Base-by-base conservation (phyloP, 2,329 filamentous ascomycete species). In the Nothophaeocryptopus gaeumannii region DNA sequence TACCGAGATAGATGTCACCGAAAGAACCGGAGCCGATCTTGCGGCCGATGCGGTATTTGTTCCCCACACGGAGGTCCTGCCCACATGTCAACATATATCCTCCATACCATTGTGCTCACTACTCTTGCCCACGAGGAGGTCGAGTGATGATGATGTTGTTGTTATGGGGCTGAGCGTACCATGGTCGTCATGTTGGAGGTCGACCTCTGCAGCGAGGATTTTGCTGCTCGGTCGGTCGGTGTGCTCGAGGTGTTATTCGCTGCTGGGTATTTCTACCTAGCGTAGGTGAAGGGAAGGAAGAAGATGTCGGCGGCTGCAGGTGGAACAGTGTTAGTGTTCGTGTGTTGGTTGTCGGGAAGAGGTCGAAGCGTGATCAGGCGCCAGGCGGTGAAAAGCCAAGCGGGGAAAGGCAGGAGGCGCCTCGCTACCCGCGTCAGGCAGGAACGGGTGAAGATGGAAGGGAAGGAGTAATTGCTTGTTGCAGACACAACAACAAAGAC, bases 21-120 rank as follows among this genome's bases (percentile, higher is more conserved):
- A 99, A 99, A 68, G 86, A 91, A 63, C 93, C 93, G 63, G 90
- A 96, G 64, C 93, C 93, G 68, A 99, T 99, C 82, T 99, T 99
- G 67, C 93, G 89, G 72, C 93, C 93, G 74, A 99, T 97, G 66
- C 93, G 90, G 84, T 99, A 99, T 72, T 99, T 97, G 74, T 97
- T 97, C 75, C 93, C 93, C 75, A 99, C 93, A 69, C 93, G 90
- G 67, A 99, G 85, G 83, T 99, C 93, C 92, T 97, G 66, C 45
- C 35, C 47, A 16, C 39, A 12, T 48, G 59, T 72, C 64, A 73
- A 68, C 67, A 65, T 63, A n/a, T 53, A 29, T 48, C 15, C 34
- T 29, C 41, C 10, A 8, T 16, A 15, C 26, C 39, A 33, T 41
- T n/a, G 63, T 64, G 66, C 66, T 26, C 20, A 26, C 20, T 7